These are phyloP conservation scores for Gaultheria prostrata DNA, from an alignment of 148 eudicot species.

Conservation along the genomic window DNA sequence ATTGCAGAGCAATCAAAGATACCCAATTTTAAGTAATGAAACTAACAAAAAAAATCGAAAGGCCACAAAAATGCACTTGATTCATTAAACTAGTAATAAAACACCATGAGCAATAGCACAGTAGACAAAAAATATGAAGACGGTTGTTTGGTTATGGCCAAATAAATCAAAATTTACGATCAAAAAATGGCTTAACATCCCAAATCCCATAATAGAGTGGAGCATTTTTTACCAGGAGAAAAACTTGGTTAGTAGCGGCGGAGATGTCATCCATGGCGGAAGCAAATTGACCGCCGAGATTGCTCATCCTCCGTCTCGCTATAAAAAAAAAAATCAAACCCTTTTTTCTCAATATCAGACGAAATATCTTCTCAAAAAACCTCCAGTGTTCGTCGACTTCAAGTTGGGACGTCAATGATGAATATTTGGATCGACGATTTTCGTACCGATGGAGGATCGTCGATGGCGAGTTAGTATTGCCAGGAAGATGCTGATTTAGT, in stretches of 20 bases:
- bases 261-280: slow-evolving; percentile 15
- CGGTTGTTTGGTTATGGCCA: neutral
- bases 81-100: neutral
- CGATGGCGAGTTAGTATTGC: too few relatives aligned
- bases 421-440: too few relatives aligned
- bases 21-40: neutral
- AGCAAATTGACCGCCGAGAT: too few relatives aligned
- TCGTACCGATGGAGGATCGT: too few relatives aligned
- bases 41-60: neutral
- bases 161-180: neutral
- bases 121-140: neutral
- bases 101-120: neutral
- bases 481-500: too few relatives aligned
- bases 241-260: slow-evolving; percentile 10
- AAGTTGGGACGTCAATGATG: too few relatives aligned
- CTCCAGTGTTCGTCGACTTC: too few relatives aligned
- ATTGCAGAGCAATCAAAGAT: too few relatives aligned
- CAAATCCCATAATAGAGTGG: neutral
- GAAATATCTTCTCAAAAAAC: too few relatives aligned
- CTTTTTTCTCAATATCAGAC: too few relatives aligned
- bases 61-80: neutral
- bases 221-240: slow-evolving; percentile 7
- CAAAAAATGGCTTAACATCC: neutral
- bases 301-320: slow-evolving; percentile 20
- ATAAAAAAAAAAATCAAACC: too few relatives aligned